These are phyloP conservation scores for Nepenthes gracilis DNA, from an alignment of 148 eudicot genomes.

Conservation along the genomic window DNA sequence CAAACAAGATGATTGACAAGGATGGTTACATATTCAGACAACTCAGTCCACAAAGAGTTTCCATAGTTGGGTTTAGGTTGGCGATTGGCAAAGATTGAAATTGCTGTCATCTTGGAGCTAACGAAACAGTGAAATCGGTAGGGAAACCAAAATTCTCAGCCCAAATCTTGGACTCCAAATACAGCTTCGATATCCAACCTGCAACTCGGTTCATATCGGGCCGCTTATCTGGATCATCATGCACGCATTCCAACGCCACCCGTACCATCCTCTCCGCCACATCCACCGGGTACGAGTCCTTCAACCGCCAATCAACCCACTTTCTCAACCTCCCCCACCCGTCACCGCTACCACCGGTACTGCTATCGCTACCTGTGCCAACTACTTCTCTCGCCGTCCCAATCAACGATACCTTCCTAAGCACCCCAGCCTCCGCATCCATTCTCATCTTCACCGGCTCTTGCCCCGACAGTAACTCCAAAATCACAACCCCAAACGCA, in stretches of 20 bases:
- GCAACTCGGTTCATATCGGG: conserved; percentile 84
- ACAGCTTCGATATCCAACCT: conserved; percentile 67
- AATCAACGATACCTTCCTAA: conserved; percentile 37
- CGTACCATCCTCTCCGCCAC: conserved; percentile 50
- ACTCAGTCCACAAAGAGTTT: no score
- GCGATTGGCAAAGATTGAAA: no score
- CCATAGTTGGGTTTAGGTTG: no score
- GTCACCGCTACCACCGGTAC: conserved; percentile 14
- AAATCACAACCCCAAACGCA: conserved; percentile 78
- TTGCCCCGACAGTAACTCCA: conserved; percentile 66
- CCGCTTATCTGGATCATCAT: conserved; percentile 60
- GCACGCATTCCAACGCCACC: conserved; percentile 59
- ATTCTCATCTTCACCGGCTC: conserved; percentile 48
- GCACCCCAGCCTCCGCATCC: conserved; percentile 30
- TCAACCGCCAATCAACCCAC: conserved; percentile 72
- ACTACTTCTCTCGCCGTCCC: conserved; percentile 71
- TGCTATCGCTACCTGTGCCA: conserved; percentile 20
- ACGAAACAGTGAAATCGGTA: conserved; percentile 42
- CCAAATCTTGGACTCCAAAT: conserved; percentile 68
- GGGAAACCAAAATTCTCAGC: conserved; percentile 49
- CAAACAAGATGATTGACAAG: no score
- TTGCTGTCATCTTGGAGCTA: conserved; percentile 51
- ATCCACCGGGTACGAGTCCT: conserved; percentile 83
- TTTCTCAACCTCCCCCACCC: conserved; percentile 43
- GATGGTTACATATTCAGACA: no score